Percentiles rank a stretch among this genome's conserved stretches.
Evolutionary conservation across 1,139 yeast species (phyloP).

Genomic region (Blastobotrys proliferans): DNA sequence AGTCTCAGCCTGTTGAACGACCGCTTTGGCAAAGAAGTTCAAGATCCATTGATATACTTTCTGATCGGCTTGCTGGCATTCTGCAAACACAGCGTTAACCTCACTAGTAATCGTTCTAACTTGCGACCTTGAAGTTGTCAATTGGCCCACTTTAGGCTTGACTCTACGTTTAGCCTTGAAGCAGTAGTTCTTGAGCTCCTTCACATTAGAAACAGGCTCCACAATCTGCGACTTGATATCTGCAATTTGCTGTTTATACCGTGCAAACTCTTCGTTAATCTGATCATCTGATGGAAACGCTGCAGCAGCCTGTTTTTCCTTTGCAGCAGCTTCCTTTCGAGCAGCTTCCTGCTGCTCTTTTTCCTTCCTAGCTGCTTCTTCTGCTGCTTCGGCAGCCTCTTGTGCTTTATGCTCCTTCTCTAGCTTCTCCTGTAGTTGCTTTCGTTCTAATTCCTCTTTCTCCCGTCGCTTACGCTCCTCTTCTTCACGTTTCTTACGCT

Average conservation of each 20-base stretch:
- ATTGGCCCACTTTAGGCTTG: slow-evolving; percentile 87
- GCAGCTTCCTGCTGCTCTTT: slow-evolving; percentile 14
- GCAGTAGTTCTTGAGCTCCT: slow-evolving; percentile 40
- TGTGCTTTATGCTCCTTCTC: slow-evolving; percentile 16
- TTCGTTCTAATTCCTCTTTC: slow-evolving; percentile 20
- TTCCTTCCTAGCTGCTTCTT: slow-evolving; percentile 15
- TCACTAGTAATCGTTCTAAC: slow-evolving; percentile 48
- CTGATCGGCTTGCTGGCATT: slow-evolving; percentile 42
- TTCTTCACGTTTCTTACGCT: slow-evolving; percentile 12
- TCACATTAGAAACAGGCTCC: slow-evolving; percentile 26
- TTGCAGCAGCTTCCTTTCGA: slow-evolving; percentile 11
- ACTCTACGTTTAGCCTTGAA: slow-evolving; percentile 59
- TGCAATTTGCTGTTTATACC: slow-evolving; percentile 52
- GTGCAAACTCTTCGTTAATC: slow-evolving; percentile 47
- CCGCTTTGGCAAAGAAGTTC: slow-evolving; percentile 77
- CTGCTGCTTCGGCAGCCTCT: slow-evolving; percentile 19
- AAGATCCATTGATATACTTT: slow-evolving; percentile 67
- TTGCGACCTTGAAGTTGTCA: slow-evolving; percentile 68
- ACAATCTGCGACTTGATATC: slow-evolving; percentile 55
- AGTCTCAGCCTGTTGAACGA: slow-evolving; percentile 88
- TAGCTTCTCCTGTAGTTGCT: slow-evolving; percentile 21
- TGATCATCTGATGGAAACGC: slow-evolving; percentile 38
- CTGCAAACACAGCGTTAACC: slow-evolving; percentile 45
- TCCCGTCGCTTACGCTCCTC: slow-evolving; percentile 14
- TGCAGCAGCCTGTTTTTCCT: slow-evolving; percentile 18